Evolutionary conservation across 306 rosid genomes (phyloP).

Genomic region (Comarum palustre): DNA sequence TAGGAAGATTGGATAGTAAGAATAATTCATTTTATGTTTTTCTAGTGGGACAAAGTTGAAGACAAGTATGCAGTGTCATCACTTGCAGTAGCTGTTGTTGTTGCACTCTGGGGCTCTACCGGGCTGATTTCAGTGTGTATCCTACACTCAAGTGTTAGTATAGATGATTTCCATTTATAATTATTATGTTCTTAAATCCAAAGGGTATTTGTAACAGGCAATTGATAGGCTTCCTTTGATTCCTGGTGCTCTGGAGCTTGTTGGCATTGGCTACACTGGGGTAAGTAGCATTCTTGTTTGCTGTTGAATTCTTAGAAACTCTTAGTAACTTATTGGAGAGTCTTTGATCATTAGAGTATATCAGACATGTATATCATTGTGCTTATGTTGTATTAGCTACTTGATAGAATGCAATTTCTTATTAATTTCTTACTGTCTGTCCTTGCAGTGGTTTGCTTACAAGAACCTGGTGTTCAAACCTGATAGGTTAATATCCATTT

Average conservation of each 20-base stretch:
- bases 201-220: conserved; percentile 52
- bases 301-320: background rate
- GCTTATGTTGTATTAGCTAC: background rate
- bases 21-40: conserved; percentile 19
- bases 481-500: conserved; percentile 51
- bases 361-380: background rate
- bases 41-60: conserved; percentile 87
- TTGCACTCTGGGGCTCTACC: conserved; percentile 64
- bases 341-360: background rate
- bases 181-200: background rate
- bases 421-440: conserved; percentile 9
- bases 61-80: conserved; percentile 87
- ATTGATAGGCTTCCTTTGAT: conserved; percentile 86
- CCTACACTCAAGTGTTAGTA: conserved; percentile 3
- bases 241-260: conserved; percentile 82
- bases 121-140: conserved; percentile 70
- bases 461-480: conserved; percentile 73
- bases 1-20: conserved; percentile 11
- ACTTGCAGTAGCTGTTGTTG: conserved; percentile 52
- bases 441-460: conserved; percentile 76
- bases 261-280: conserved; percentile 89
- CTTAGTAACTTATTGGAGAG: background rate
- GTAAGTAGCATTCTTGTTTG: conserved; percentile 43
- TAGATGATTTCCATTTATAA: background rate
- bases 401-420: background rate